phyloP scores from a whole-genome alignment of 331 rosid species.

The Saraca asoca region DNA sequence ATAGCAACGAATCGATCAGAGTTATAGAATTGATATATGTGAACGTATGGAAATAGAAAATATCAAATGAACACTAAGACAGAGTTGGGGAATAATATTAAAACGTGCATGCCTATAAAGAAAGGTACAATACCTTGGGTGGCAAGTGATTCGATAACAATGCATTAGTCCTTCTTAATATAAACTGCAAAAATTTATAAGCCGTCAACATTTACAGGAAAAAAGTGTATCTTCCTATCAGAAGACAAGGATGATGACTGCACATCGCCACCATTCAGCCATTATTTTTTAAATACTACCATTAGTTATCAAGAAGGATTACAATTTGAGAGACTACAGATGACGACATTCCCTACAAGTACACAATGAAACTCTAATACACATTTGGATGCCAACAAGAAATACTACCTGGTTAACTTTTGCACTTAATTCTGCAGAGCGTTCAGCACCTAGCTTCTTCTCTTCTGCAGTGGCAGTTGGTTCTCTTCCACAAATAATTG shows the following conservation, averaged over 20 bases:
- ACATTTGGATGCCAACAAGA: conserved; percentile 15
- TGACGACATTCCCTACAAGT: conserved; percentile 26
- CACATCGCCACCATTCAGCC: conserved; percentile 19
- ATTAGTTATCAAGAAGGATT: conserved; percentile 13
- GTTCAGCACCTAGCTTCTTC: conserved; percentile 81
- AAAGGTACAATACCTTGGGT: conserved; percentile 70
- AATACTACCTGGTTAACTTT: conserved; percentile 74
- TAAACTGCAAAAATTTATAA: conserved; percentile 66
- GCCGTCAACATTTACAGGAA: conserved; percentile 23
- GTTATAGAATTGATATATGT: neutral
- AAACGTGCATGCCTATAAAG: conserved; percentile 25
- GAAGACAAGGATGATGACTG: conserved; percentile 26
- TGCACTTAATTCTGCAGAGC: conserved; percentile 80
- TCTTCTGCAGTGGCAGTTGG: conserved; percentile 77
- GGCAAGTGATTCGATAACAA: conserved; percentile 91
- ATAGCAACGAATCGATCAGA: neutral
- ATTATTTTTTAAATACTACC: conserved; percentile 15
- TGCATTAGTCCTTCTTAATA: conserved; percentile 86
- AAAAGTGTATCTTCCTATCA: conserved; percentile 28
- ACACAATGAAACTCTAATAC: conserved; percentile 9
- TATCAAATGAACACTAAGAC: conserved; percentile 11
- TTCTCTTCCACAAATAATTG: conserved; percentile 93
- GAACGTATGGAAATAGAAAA: conserved; percentile 12
- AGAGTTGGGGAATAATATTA: neutral
- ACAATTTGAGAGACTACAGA: conserved; percentile 26